Base-by-base conservation (phyloP, 805 yeast genomes). In the Candida silvatica region DNA sequence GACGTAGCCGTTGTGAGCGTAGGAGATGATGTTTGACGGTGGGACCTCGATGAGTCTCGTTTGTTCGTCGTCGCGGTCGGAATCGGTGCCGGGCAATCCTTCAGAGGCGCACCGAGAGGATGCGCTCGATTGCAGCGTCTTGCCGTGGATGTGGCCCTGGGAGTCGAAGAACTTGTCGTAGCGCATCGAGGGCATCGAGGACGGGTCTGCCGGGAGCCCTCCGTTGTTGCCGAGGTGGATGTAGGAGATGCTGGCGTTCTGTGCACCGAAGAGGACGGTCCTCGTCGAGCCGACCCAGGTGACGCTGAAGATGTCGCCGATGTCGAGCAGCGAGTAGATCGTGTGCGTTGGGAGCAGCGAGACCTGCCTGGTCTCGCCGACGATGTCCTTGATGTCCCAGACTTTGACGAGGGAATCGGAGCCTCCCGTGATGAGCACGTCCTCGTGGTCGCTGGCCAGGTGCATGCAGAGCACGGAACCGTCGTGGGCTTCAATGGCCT, bases 1-100 rank as follows among this genome's bases (percentile, higher is more conserved):
- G 9, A 90, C 77, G 46, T 83, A 90, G 12, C 97, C 95, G 50
- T 84, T 76, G 54, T 90, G 98, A 3, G 98, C 97, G 57, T 84
- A 90, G 4, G 76, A 63, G 4, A 83, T 66, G 29, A 77, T 71
- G 49, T 87, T 79, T 16, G 66, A 59, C 4, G 76, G 61, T 0
- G 85, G 83, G 8, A 86, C 71, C 55, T 90, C 87, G 27, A 80
- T 64, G 29, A 82, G 61, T 28, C 63, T 51, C 25, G 46, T 36
- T 26, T 45, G 43, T 26, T 37, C 43, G 32, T 44, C 46, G 24
- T 43, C 36, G 28, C 46, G 29, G 30, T 27, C 24, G 18, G 28
- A 12, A 17, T 32, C 30, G 14, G 12, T n/a, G 29, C n/a, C n/a
- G 12, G 8, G 14, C 31, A 19, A 19, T 12, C n/a, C 20, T 23